Percentiles rank a stretch among this genome's conserved stretches.
These are phyloP conservation scores for Phyllosticta citrichinensis DNA, from an alignment of 2,329 filamentous ascomycete species.

Conservation along the genomic window DNA sequence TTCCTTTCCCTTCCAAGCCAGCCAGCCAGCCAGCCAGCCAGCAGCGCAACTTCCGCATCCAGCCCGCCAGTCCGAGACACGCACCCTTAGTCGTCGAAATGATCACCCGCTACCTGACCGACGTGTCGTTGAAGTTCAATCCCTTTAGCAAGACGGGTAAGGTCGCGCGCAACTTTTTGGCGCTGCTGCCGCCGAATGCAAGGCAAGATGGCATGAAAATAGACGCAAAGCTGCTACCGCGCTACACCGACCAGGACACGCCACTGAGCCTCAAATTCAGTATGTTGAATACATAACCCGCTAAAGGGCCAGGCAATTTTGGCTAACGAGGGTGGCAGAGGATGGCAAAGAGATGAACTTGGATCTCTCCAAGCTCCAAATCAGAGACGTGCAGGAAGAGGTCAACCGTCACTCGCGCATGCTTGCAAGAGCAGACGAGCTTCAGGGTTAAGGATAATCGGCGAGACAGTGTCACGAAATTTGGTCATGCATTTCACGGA, in stretches of 20 bases:
- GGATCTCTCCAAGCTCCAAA: constrained; percentile 68
- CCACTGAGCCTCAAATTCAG: constrained; percentile 76
- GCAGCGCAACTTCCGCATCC: neutral
- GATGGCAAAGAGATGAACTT: constrained; percentile 86
- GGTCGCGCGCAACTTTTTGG: constrained; percentile 79
- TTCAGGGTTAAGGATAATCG: constrained; percentile 36
- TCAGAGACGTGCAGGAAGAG: constrained; percentile 80
- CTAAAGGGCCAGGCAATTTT: neutral
- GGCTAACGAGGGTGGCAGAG: constrained; percentile 43
- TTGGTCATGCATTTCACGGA: constrained; percentile 11
- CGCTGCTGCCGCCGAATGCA: constrained; percentile 70
- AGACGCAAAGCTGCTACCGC: constrained; percentile 64
- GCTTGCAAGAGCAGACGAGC: constrained; percentile 72
- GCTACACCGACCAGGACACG: constrained; percentile 57
- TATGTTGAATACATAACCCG: constrained; percentile 32
- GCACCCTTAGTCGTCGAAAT: constrained; percentile 38
- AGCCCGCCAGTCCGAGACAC: neutral
- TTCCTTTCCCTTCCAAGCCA: neutral
- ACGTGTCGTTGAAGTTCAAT: constrained; percentile 81
- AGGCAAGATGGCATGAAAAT: constrained; percentile 65
- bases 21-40: neutral
- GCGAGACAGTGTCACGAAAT: neutral
- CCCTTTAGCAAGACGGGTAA: constrained; percentile 74
- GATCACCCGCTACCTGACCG: constrained; percentile 80
- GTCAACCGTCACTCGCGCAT: constrained; percentile 79